phyloP scores from a whole-genome alignment of 2,329 filamentous ascomycete species.

The Xylariomycetidae sp. region DNA sequence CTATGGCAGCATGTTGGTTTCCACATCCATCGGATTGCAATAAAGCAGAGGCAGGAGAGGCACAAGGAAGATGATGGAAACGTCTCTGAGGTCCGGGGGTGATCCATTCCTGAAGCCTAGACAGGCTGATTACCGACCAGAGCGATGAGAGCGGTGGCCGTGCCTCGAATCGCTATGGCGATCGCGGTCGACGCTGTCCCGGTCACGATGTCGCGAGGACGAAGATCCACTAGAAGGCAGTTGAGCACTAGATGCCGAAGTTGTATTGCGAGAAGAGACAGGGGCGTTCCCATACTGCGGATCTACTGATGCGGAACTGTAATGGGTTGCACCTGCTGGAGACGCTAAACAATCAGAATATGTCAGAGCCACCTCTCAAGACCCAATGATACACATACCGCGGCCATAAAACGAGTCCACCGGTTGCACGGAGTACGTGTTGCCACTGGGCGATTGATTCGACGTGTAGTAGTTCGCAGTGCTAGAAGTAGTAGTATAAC shows the following conservation, averaged over 20 bases:
- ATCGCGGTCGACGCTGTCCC: conserved; percentile 28
- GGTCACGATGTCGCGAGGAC: conserved; percentile 23
- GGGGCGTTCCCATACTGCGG: conserved; percentile 49
- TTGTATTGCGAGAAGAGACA: conserved; percentile 25
- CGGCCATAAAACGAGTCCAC: conserved; percentile 54
- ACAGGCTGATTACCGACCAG: conserved; percentile 22
- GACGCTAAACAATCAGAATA: conserved; percentile 48
- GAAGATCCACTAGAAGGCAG: conserved; percentile 26
- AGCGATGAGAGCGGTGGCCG: conserved; percentile 22
- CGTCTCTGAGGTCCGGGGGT: too few species aligned
- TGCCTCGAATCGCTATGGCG: conserved; percentile 26
- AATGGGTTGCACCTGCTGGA: conserved; percentile 43
- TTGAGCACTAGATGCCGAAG: conserved; percentile 25
- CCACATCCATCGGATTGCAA: conserved; percentile 27
- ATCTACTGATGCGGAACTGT: conserved; percentile 37
- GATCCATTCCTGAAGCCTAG: conserved; percentile 17
- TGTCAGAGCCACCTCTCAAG: conserved; percentile 16
- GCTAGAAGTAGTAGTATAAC: conserved; percentile 22
- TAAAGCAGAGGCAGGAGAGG: conserved; percentile 25
- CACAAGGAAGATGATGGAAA: conserved; percentile 12
- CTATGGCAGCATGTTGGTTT: conserved; percentile 20
- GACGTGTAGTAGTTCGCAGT: conserved; percentile 28
- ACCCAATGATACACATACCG: conserved; percentile 49
- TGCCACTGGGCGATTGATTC: conserved; percentile 26
- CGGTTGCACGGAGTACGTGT: conserved; percentile 38